Evolutionary conservation across 1,284 basidiomycete genomes (phyloP).

Genomic region (Pterula multifida): DNA sequence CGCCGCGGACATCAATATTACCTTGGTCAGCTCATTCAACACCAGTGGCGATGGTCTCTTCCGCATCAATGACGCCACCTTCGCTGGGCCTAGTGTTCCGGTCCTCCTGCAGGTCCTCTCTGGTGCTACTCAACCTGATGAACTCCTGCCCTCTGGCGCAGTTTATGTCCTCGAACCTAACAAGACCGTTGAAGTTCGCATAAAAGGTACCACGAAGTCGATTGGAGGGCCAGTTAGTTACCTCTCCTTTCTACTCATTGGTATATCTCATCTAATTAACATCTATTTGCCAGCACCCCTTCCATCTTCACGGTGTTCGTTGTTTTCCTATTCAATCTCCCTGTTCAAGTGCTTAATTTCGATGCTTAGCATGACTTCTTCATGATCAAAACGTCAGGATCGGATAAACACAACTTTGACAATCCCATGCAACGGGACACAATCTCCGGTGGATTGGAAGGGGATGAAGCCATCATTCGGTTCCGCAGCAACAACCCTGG

Average conservation of each 20-base stretch:
- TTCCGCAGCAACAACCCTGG: conserved; percentile 20
- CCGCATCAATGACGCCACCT: conserved; percentile 15
- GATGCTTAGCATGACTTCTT: neutral
- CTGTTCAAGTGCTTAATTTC: neutral
- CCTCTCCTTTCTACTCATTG: neutral
- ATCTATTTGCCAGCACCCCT: neutral
- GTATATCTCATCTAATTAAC: neutral
- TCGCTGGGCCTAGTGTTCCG: conserved; percentile 18
- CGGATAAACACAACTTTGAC: neutral
- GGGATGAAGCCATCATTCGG: conserved; percentile 18
- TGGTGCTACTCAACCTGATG: conserved; percentile 18
- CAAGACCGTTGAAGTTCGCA: conserved; percentile 1
- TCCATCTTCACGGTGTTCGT: conserved; percentile 1
- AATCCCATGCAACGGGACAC: conserved; percentile 16
- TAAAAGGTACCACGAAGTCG: neutral
- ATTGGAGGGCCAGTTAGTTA: neutral
- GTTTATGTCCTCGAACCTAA: conserved; percentile 16
- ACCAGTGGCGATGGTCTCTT: conserved; percentile 9
- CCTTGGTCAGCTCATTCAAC: conserved; percentile 6
- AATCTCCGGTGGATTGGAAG: conserved; percentile 14
- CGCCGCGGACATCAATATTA: conserved; percentile 20
- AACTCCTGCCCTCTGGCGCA: conserved; percentile 19
- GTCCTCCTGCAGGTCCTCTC: conserved; percentile 26
- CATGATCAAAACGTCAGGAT: neutral
- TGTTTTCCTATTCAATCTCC: neutral